Evolutionary conservation across 2,329 filamentous ascomycete genomes (phyloP).

Genomic region (Aureobasidium sp.): DNA sequence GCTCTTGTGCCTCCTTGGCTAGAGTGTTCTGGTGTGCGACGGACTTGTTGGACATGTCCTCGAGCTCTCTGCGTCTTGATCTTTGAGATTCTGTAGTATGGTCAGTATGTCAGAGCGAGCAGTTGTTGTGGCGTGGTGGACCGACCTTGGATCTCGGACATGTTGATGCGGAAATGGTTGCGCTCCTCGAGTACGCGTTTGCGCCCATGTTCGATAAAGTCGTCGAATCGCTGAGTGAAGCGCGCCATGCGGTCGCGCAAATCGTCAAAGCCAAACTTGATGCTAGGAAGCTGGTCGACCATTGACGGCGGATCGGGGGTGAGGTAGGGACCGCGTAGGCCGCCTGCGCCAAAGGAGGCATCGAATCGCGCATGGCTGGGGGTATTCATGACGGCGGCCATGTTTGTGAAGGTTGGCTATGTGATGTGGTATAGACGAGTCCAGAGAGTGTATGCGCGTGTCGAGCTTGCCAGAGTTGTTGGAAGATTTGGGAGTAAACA

Average conservation of each 20-base stretch:
- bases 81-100: conserved; percentile 70
- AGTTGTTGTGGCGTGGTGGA: not conserved
- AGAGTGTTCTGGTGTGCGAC: conserved; percentile 65
- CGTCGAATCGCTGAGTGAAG: conserved; percentile 85
- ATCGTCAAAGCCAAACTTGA: conserved; percentile 95
- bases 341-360: conserved; percentile 59
- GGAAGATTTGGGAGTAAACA: conserved; percentile 3
- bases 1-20: conserved; percentile 70
- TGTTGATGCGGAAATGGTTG: conserved; percentile 85
- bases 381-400: conserved; percentile 30
- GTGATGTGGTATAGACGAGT: not conserved
- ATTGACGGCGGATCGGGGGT: conserved; percentile 49
- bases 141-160: conserved; percentile 83
- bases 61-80: conserved; percentile 80
- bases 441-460: not conserved
- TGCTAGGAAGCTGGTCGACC: conserved; percentile 73
- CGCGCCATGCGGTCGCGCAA: conserved; percentile 90
- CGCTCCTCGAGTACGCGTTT: conserved; percentile 87
- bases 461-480: not conserved
- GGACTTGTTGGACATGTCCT: conserved; percentile 68
- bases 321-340: conserved; percentile 38
- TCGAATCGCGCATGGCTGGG: conserved; percentile 53
- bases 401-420: conserved; percentile 12
- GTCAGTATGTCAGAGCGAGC: conserved; percentile 2
- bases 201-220: conserved; percentile 85